These are phyloP conservation scores for Papilionanthe hybrid DNA, from an alignment of 116 monocot genomes.

Conservation along the genomic window DNA sequence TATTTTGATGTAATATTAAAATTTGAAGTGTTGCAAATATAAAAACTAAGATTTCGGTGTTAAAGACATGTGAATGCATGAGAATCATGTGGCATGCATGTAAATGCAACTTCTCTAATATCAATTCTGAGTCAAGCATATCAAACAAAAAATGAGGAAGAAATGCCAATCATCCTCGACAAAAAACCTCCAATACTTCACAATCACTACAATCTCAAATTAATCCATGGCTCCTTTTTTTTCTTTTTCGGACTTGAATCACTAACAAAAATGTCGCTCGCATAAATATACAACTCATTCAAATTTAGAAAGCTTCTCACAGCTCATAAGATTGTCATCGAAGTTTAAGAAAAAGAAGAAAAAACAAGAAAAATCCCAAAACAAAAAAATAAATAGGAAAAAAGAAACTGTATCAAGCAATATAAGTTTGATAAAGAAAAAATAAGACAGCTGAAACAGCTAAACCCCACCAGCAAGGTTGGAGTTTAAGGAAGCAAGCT, in stretches of 20 bases:
- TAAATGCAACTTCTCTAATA: too few relatives aligned
- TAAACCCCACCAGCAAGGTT: background rate
- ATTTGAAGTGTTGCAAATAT: too few relatives aligned
- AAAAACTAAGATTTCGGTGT: too few relatives aligned
- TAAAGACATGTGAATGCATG: too few relatives aligned
- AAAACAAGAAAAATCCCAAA: background rate
- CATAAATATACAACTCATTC: constrained; percentile 58
- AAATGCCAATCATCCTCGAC: too few relatives aligned
- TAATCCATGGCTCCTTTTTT: too few relatives aligned
- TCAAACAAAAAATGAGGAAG: too few relatives aligned
- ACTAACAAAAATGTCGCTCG: constrained; percentile 18
- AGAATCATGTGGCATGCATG: too few relatives aligned
- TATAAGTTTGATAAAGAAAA: background rate
- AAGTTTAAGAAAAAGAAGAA: constrained; percentile 13
- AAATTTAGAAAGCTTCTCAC: constrained; percentile 13
- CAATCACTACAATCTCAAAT: too few relatives aligned
- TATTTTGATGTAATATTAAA: too few relatives aligned
- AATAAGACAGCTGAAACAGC: background rate
- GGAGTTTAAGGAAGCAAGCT: constrained; percentile 30
- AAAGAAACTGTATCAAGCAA: constrained; percentile 4
- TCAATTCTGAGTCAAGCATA: too few relatives aligned
- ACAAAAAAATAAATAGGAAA: constrained; percentile 1
- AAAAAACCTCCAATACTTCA: too few relatives aligned
- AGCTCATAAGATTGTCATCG: background rate
- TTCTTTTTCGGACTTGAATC: background rate